These are phyloP conservation scores for Claviceps maximensis DNA, from an alignment of 2,329 filamentous ascomycete species.

Conservation along the genomic window DNA sequence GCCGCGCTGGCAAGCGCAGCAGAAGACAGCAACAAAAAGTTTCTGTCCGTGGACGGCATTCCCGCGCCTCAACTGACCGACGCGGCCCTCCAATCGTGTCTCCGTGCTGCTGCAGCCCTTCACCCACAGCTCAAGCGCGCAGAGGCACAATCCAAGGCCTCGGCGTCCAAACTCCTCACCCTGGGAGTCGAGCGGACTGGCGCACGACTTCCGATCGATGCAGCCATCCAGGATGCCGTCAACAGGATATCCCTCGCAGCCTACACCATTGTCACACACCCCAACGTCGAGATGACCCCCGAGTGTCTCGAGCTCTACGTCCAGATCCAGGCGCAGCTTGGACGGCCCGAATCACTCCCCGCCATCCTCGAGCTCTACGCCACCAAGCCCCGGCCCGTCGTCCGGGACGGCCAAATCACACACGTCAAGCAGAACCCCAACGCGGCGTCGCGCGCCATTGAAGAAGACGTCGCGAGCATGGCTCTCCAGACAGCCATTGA, in stretches of 20 bases:
- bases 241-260: constrained; percentile 44
- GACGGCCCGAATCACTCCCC: constrained; percentile 63
- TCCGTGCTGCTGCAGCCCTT: constrained; percentile 29
- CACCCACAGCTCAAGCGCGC: constrained; percentile 27
- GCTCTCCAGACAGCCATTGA: constrained; percentile 72
- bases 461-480: constrained; percentile 52
- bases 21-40: constrained; percentile 28
- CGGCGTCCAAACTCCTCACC: constrained; percentile 41
- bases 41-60: constrained; percentile 31
- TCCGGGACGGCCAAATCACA: constrained; percentile 42
- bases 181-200: constrained; percentile 24
- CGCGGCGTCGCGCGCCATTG: constrained; percentile 57
- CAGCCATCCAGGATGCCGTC: constrained; percentile 29
- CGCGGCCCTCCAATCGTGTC: constrained; percentile 31
- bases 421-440: constrained; percentile 55
- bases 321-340: constrained; percentile 58
- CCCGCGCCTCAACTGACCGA: constrained; percentile 30
- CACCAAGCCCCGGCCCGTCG: constrained; percentile 60
- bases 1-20: constrained; percentile 27
- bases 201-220: constrained; percentile 17
- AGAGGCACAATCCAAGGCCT: constrained; percentile 27
- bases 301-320: constrained; percentile 63
- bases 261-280: constrained; percentile 59
- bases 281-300: constrained; percentile 68
- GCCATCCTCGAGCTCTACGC: constrained; percentile 72